Evolutionary conservation across 1,284 basidiomycete genomes (phyloP), one percentile per base, ranked within the genome.

Genomic region (Sporisorium reilianum): DNA sequence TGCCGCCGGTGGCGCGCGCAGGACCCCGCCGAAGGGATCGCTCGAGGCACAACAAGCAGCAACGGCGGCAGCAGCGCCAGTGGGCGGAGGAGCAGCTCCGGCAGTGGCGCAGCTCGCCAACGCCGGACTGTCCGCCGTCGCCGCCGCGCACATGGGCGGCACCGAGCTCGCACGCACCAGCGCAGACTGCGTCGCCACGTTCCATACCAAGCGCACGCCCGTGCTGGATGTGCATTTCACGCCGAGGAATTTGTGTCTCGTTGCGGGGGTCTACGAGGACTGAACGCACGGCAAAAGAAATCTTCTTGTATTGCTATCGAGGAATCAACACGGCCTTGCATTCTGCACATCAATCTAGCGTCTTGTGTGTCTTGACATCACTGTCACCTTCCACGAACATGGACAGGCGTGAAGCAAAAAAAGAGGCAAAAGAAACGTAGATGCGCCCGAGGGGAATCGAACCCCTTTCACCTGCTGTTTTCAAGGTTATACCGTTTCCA

Each of bases 151-250:
- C 23, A 50, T 45, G 4, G 14, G 20, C 5, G 57, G 53, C 26
- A 50, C 51, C 3, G 71, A 74, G 45, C 28, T 73, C 32, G 57
- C 41, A 10, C 52, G 63, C 45, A 64, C 59, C 1, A 78, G 74
- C 36, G 88, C 89, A n/a, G 96, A 98, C 85, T 88, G 97, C 50
- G 86, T 99, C 2, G 89, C 92, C 1, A 96, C 95, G 0, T 96
- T 95, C 85, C 91, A 92, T 5, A 99, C 97, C 25, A 99, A 98
- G 87, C 89, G 94, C 64, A 98, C 97, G 40, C 94, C 96, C 0
- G 90, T 98, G 71, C 89, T 90, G 50, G 92, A 95, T 80, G 91
- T 96, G 12, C 93, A 97, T 77, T 96, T 98, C 81, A 98, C 96
- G 9, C 90, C 94, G 23, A 89, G 96, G 28, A 99, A 99, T 85